Conservation (phyloP, 2,329 filamentous ascomycete species). For the Exophiala calicioides region DNA sequence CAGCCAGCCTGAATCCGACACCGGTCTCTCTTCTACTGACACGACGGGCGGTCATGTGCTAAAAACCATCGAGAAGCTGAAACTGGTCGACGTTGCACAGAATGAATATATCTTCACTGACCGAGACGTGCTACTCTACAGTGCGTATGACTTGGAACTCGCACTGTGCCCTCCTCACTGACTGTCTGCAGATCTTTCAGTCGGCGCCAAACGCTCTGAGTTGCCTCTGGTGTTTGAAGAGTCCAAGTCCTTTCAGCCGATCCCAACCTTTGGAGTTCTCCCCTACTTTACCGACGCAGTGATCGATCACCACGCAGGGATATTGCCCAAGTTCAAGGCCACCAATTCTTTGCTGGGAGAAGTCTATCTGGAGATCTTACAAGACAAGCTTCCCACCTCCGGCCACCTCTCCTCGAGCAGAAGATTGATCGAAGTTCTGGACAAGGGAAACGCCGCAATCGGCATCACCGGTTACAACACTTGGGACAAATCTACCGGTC, state of each 20-base stretch:
- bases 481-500: conserved; percentile 77
- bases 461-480: conserved; percentile 79
- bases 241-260: conserved; percentile 84
- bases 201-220: conserved; percentile 88
- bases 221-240: conserved; percentile 88
- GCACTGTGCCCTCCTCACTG: conserved; percentile 94
- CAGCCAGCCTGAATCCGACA: neutral
- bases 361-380: conserved; percentile 93
- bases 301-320: conserved; percentile 77
- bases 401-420: conserved; percentile 29
- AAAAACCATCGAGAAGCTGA: conserved; percentile 77
- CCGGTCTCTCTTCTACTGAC: conserved; percentile 38
- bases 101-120: conserved; percentile 73
- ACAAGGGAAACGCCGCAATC: conserved; percentile 89
- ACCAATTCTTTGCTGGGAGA: conserved; percentile 99
- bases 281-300: conserved; percentile 81
- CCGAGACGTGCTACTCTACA: conserved; percentile 83
- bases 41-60: conserved; percentile 79
- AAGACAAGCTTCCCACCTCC: conserved; percentile 76
- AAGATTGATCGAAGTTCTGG: conserved; percentile 81
- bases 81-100: conserved; percentile 67
- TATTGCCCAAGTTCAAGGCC: conserved; percentile 93
- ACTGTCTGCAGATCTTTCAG: conserved; percentile 89
- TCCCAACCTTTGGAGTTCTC: conserved; percentile 82
- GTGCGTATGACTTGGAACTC: conserved; percentile 80